Evolutionary conservation across 2,329 filamentous ascomycete species (phyloP).

Genomic region (Nothomitra cinnamomea): DNA sequence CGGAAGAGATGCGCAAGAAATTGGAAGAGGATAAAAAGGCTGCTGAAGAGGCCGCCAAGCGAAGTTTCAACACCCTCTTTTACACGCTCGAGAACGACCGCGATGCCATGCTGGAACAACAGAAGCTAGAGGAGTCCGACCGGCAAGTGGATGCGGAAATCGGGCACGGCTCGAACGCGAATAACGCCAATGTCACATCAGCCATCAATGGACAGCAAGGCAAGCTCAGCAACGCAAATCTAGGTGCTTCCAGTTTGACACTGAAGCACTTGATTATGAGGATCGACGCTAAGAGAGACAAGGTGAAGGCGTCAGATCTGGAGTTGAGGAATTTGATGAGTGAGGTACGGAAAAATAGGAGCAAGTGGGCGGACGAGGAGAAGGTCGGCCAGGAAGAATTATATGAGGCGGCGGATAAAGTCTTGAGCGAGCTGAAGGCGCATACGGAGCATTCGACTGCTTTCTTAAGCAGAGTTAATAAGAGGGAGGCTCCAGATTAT

Average conservation of each 20-base stretch:
- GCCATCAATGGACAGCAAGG: conserved; percentile 51
- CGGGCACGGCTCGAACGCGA: conserved; percentile 29
- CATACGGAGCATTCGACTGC: conserved; percentile 96
- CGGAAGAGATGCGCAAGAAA: conserved; percentile 82
- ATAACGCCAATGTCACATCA: conserved; percentile 36
- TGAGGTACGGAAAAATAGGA: conserved; percentile 92
- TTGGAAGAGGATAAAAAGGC: conserved; percentile 83
- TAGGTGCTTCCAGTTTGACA: conserved; percentile 88
- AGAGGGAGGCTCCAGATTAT: conserved; percentile 92
- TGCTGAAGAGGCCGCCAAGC: conserved; percentile 75
- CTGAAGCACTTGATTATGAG: conserved; percentile 92
- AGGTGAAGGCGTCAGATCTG: conserved; percentile 81
- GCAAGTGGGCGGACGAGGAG: conserved; percentile 97
- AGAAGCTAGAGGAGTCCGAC: conserved; percentile 90
- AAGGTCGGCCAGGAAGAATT: conserved; percentile 95
- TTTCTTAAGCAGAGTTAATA: conserved; percentile 87
- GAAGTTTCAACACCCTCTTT: conserved; percentile 83
- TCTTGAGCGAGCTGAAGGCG: conserved; percentile 89
- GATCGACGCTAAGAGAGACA: conserved; percentile 81
- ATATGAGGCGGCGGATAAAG: conserved; percentile 92
- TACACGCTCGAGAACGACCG: conserved; percentile 91
- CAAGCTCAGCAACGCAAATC: conserved; percentile 79
- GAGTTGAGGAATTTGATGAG: conserved; percentile 88
- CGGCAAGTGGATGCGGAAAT: conserved; percentile 93
- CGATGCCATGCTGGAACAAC: conserved; percentile 93